Percentiles rank a stretch among this genome's conserved stretches.
These are phyloP conservation scores for Phaffomyces thermotolerans DNA, from an alignment of 805 yeast species.

Conservation along the genomic window DNA sequence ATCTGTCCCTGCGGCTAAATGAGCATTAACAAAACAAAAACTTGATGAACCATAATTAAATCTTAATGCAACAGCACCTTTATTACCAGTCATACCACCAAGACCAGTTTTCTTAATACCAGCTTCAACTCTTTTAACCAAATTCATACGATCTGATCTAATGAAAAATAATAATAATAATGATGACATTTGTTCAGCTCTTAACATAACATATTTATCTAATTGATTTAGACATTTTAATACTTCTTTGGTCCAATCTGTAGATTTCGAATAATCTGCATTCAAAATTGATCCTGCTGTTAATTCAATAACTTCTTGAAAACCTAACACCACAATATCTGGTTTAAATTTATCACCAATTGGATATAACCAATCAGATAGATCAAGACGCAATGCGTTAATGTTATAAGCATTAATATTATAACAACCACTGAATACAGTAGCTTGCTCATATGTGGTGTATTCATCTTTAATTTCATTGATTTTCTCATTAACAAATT, in stretches of 20 bases:
- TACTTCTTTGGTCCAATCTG: conserved; percentile 71
- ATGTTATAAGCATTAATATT: conserved; percentile 87
- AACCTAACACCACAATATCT: conserved; percentile 81
- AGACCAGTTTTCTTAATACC: conserved; percentile 90
- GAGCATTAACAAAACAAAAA: conserved; percentile 83
- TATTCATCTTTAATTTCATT: conserved; percentile 34
- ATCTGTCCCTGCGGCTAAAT: conserved; percentile 85
- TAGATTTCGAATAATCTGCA: conserved; percentile 73
- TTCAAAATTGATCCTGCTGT: conserved; percentile 86
- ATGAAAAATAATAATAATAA: conserved; percentile 59
- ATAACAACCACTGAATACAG: conserved; percentile 75
- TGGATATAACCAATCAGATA: conserved; percentile 79
- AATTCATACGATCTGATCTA: conserved; percentile 36
- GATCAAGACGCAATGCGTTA: conserved; percentile 65
- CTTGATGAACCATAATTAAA: conserved; percentile 75
- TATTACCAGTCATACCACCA: conserved; percentile 96
- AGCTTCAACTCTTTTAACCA: conserved; percentile 84
- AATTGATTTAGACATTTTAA: conserved; percentile 52
- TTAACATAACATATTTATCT: conserved; percentile 51
- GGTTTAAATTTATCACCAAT: conserved; percentile 50
- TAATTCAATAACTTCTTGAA: conserved; percentile 90
- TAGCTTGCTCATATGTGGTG: conserved; percentile 52
- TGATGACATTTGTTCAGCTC: conserved; percentile 74
- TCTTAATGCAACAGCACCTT: conserved; percentile 92
- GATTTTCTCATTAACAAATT: conserved; percentile 66